A percentile compares a stretch with the other conserved stretches of the same genome.
These are phyloP conservation scores for Carpinus viminea DNA, from an alignment of 306 rosid genomes.

Conservation along the genomic window DNA sequence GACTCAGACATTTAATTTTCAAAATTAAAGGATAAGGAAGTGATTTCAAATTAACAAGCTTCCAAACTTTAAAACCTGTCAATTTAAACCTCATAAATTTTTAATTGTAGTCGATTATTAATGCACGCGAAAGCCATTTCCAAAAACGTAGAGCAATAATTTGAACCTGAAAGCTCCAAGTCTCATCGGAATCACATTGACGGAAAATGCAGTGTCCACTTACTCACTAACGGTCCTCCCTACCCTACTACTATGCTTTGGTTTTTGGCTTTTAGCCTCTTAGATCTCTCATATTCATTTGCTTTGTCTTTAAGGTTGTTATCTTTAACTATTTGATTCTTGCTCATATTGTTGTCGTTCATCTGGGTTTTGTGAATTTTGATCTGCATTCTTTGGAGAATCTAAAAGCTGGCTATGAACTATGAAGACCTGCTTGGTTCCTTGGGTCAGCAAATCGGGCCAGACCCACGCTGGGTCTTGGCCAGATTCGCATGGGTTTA, in stretches of 20 bases:
- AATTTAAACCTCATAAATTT: no score
- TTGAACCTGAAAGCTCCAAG: no score
- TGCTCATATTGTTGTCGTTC: neutral
- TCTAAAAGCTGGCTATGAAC: neutral
- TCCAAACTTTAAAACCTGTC: no score
- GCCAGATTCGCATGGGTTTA: no score
- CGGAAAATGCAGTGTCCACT: neutral
- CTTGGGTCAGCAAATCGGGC: neutral
- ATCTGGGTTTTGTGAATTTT: conserved; percentile 29
- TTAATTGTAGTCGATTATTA: no score
- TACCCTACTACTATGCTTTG: conserved; percentile 27
- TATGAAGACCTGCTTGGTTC: conserved; percentile 26
- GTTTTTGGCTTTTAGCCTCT: neutral
- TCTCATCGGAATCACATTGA: no score
- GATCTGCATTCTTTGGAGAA: conserved; percentile 15
- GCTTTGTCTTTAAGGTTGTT: conserved; percentile 8
- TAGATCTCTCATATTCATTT: neutral
- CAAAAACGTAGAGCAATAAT: no score
- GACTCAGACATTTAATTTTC: no score
- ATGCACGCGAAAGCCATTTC: no score
- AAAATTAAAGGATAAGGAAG: no score
- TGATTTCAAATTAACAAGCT: no score
- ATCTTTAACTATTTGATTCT: conserved; percentile 23
- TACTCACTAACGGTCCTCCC: conserved; percentile 43
- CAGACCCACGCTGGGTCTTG: no score